Base-by-base conservation (phyloP, 2,329 filamentous ascomycete genomes). In the Diaporthe destruens region DNA sequence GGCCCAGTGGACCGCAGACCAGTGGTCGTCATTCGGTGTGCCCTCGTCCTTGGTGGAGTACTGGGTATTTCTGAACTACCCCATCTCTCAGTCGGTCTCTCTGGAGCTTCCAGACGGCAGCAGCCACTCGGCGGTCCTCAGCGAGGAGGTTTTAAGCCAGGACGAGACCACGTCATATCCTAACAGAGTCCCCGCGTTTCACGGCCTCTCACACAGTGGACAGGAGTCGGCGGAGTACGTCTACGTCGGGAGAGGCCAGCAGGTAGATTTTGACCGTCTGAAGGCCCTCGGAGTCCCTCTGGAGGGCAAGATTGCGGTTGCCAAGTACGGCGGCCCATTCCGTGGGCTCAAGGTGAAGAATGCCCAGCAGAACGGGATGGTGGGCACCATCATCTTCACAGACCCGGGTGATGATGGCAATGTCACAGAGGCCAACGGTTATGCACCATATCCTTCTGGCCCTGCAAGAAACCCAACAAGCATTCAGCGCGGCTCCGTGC, bases 191-290 rank as follows among this genome's bases (percentile, higher is more conserved):
- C 44, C 61, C 6, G 61, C 93, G 0, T 98, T 98, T 84, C 96
- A 98, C 79, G 96, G 96, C 69, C 98, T 98, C 82, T 97, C 94
- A 5, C 95, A 95, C 6, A 95, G 87, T 74, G 96, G 96, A 36
- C 97, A 98, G 80, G 96, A 97, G 61, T 98, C 96, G 0, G 94
- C 90, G 3, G 89, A 90, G 18, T 96, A 94, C 76, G 93, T 98
- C 42, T 98, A 92, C 79, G 94, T 94, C 80, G 98, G 98, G 82
- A 97, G 96, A 78, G 96, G 95, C 68, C 96, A 93, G 0, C 97
- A 92, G 79, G 84, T 88, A 75, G 96, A 98, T 80, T 98, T 92
- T 76, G 92, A 96, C 77, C 94, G 97, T 75, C 87, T 98, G 18
- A 79, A 92, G 55, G 87, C 90, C 51, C 92, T 93, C 49, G 94